Evolutionary conservation across 352 stramenopile species (phyloP).

Genomic region (Phytopythium cucurbitacearum): DNA sequence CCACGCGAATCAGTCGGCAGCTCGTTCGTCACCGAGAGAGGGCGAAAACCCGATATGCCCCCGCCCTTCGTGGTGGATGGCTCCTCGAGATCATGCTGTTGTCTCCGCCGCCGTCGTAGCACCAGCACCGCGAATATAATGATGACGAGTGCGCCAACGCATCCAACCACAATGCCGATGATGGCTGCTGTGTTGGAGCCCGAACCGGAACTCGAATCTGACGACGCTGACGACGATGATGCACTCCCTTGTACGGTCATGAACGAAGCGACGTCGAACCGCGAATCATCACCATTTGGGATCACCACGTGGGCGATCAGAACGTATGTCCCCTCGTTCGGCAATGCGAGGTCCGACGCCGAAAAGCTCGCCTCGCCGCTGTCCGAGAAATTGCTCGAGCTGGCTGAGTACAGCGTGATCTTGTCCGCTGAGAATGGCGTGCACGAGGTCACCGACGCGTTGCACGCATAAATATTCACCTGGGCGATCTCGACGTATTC

Average conservation of each 20-base stretch:
- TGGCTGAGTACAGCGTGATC: conserved; percentile 21
- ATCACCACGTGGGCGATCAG: conserved; percentile 40
- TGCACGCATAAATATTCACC: conserved; percentile 42
- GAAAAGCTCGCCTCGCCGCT: conserved; percentile 17
- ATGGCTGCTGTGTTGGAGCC: conserved; percentile 19
- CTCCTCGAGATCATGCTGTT: conserved; percentile 5
- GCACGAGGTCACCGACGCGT: conserved; percentile 12
- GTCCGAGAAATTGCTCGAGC: conserved; percentile 25
- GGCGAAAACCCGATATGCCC: conserved; percentile 37
- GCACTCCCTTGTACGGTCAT: conserved; percentile 23
- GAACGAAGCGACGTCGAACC: conserved; percentile 40
- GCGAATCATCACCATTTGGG: conserved; percentile 34
- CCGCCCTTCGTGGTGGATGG: conserved; percentile 12
- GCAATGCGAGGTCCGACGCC: conserved; percentile 24
- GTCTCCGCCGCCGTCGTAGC: conserved; percentile 14
- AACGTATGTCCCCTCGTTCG: conserved; percentile 36
- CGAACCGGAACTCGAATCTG: conserved; percentile 9
- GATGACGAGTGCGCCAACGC: conserved; percentile 22
- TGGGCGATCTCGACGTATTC: conserved; percentile 33
- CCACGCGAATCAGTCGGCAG: conserved; percentile 30
- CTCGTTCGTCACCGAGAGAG: conserved; percentile 34
- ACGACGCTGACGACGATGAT: conserved; percentile 10
- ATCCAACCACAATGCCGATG: conserved; percentile 27
- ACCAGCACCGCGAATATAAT: conserved; percentile 21
- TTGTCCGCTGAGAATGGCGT: conserved; percentile 38